Evolutionary conservation across 2,329 filamentous ascomycete species (phyloP).

Genomic region (Epichloe brachyelytri): DNA sequence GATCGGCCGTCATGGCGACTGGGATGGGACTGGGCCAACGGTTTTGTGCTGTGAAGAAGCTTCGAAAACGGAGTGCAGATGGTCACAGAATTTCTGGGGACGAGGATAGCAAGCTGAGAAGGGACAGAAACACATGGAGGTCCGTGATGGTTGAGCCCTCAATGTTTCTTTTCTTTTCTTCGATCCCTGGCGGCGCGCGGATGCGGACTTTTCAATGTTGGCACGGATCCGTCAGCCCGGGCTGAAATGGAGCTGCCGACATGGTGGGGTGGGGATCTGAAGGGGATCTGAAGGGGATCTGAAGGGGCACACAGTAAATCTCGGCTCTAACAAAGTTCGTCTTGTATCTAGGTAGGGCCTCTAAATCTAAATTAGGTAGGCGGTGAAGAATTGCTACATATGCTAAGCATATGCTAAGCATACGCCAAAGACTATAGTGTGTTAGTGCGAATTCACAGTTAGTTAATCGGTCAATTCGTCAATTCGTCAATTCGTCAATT

Average conservation of each 20-base stretch:
- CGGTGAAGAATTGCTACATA: too few species aligned
- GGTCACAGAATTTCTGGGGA: neutral
- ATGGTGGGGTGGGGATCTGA: neutral
- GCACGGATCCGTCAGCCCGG: neutral
- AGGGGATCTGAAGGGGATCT: neutral
- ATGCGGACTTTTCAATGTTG: neutral
- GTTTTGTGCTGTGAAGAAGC: neutral
- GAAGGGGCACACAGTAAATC: too few species aligned
- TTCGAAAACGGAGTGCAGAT: neutral
- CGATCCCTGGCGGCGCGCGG: neutral
- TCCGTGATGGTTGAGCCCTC: too few species aligned
- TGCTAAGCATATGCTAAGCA: too few species aligned
- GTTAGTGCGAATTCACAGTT: too few species aligned
- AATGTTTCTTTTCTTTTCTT: neutral
- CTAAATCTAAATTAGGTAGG: too few species aligned
- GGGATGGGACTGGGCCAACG: neutral
- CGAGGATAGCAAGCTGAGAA: neutral
- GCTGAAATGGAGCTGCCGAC: neutral
- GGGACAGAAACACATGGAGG: neutral
- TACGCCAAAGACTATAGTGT: too few species aligned
- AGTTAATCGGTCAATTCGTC: too few species aligned
- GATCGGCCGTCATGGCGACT: constrained; percentile 15
- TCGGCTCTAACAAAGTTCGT: too few species aligned
- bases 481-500: too few species aligned
- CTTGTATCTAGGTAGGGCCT: too few species aligned